Conservation (phyloP, 805 yeast species). For the Lipomyces yamadae region DNA sequence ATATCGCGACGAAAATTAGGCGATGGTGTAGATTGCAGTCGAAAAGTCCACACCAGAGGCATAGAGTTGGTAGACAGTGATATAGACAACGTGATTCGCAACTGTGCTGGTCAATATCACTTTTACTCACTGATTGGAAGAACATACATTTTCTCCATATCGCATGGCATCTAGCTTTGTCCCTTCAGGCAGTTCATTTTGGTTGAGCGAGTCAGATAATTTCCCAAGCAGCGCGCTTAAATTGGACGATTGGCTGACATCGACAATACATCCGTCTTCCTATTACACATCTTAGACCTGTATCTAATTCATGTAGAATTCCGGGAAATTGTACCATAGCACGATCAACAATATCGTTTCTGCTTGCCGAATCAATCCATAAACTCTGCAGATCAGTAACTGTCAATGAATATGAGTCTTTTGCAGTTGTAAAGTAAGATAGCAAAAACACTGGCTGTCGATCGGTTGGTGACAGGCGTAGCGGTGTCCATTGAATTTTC, state of each 20-base stretch:
- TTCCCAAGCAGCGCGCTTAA: slow-evolving; percentile 12
- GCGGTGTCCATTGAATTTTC: slow-evolving; percentile 11
- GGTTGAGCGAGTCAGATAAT: slow-evolving; percentile 10
- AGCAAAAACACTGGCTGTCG: slow-evolving; percentile 8
- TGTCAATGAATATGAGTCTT: slow-evolving; percentile 15
- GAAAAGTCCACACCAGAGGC: slow-evolving; percentile 25
- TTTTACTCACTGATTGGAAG: background rate
- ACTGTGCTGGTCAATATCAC: slow-evolving; percentile 3
- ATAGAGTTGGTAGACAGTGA: slow-evolving; percentile 2
- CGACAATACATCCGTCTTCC: slow-evolving; percentile 29
- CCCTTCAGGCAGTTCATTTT: background rate
- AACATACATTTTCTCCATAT: slow-evolving; percentile 4
- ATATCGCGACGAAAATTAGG: slow-evolving; percentile 4
- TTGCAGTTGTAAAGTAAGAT: slow-evolving; percentile 7
- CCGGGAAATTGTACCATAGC: slow-evolving; percentile 18
- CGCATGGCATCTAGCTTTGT: background rate
- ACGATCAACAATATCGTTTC: slow-evolving; percentile 15
- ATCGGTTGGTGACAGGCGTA: slow-evolving; percentile 7
- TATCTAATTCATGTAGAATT: no score
- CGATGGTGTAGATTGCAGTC: slow-evolving; percentile 2
- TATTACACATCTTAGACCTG: background rate
- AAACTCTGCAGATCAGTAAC: slow-evolving; percentile 30
- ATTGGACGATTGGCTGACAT: slow-evolving; percentile 20
- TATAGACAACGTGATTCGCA: slow-evolving; percentile 5
- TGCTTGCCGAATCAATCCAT: slow-evolving; percentile 24